These are phyloP conservation scores for Mycocentrospora acerina DNA, from an alignment of 2,329 filamentous ascomycete species.

Conservation along the genomic window DNA sequence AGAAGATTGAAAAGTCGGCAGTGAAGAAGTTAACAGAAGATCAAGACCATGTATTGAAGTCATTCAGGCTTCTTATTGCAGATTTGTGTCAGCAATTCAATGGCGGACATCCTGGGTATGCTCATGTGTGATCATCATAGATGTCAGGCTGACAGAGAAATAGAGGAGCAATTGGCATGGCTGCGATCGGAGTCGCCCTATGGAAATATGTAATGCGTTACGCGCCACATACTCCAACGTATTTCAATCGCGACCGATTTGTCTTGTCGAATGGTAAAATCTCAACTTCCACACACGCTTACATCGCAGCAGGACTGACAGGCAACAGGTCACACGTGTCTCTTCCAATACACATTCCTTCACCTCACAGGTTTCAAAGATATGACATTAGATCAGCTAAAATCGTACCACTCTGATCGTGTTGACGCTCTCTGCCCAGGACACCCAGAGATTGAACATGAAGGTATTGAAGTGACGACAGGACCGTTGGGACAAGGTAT, in stretches of 20 bases:
- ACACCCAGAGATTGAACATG: conserved; percentile 60
- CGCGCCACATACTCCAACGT: conserved; percentile 55
- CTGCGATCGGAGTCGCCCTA: conserved; percentile 61
- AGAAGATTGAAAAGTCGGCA: conserved; percentile 18
- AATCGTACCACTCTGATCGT: conserved; percentile 54
- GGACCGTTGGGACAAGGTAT: conserved; percentile 62
- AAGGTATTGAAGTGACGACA: conserved; percentile 61
- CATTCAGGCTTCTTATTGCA: conserved; percentile 64
- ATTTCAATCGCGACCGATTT: conserved; percentile 64
- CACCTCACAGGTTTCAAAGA: conserved; percentile 56
- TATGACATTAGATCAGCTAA: conserved; percentile 60
- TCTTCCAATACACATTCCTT: conserved; percentile 58
- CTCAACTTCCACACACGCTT: too few relatives aligned
- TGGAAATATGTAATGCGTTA: conserved; percentile 66
- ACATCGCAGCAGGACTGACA: not conserved
- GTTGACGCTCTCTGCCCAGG: conserved; percentile 56
- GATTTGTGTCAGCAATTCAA: conserved; percentile 71
- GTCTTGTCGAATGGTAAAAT: conserved; percentile 59
- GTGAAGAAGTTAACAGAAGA: conserved; percentile 25
- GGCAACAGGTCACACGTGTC: conserved; percentile 51
- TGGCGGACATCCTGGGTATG: conserved; percentile 67
- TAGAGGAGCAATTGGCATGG: conserved; percentile 62
- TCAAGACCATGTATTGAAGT: conserved; percentile 58
- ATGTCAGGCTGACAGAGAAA: conserved; percentile 2
- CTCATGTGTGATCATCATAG: not conserved